Base-by-base conservation (phyloP, 768 basidiomycete species). In the Mycena rosella region DNA sequence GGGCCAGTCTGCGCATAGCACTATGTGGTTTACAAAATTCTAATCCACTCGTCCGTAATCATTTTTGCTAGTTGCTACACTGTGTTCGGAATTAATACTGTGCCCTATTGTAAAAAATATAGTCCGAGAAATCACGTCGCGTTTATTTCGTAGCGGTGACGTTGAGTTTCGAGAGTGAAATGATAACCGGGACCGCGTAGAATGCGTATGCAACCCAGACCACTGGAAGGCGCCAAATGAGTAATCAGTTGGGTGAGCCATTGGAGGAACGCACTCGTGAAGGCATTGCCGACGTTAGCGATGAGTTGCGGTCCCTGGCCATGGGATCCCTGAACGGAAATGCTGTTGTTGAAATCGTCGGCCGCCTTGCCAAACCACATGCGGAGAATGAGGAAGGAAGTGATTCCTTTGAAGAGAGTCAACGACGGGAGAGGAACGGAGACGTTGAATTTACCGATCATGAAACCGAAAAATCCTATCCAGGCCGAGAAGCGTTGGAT, bases 361-460 rank as follows among this genome's bases (percentile, higher is more conserved):
- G 90, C 88, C 2, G 92, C 88, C 77, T 94, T 93, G 22, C 89
- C 91, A 68, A 93, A 93, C 87, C 90, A 93, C 87, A 95, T 91
- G 67, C 91, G 88, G 59, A 91, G 79, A 65, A 94, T 84, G 22
- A 93, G 82, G 80, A 92, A 91, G 11, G 90, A 82, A 3, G 88
- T 88, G 64, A 92, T 76, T 17, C 92, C 92, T 93, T n/a, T 9
- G 22, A 9, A 18, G 48, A 38, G 18, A 34, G 52, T 54, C 17
- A 67, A 53, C 36, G 53, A 34, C 56, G 9, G 44, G 45, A 63
- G 42, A 36, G 68, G 18, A 36, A n/a, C 17, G 45, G 26, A 47
- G 34, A 74, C 82, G 34, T 4, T 3, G 3, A 15, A 26, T 8
- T 34, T 66, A 89, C 92, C 92, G 49, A 91, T 85, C 72, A 93